Base-by-base conservation (phyloP, 2,329 filamentous ascomycete species). In the Sclerotinia borealis region DNA sequence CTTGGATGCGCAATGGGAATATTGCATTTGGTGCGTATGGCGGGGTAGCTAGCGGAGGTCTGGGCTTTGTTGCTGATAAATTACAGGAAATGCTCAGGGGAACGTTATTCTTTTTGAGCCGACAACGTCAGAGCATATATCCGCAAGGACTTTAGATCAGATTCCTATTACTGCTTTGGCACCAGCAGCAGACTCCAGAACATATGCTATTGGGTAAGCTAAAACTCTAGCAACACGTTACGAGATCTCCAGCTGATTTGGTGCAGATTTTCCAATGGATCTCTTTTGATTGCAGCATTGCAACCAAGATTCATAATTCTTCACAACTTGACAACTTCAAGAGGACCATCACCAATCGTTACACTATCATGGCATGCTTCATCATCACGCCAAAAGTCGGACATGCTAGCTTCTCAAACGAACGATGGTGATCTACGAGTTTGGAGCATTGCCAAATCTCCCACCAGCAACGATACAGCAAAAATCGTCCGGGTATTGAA, bases 1-100 rank as follows among this genome's bases (percentile, higher is more conserved):
- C 90, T 15, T 99, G 95, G 92, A 97, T 99, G 93, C 85, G 89
- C 50, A 97, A 97, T 77, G 95, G 95, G 61, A 96, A 96, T 77
- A 88, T 99, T 69, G 93, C 92, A 43, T 98, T 98, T 80, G 95
- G 93, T 97, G 81, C 76, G 87, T 61, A 61, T 39, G 37, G 37
- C 25, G 36, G 56, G 56, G 56, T 47, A 29, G 9, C 19, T 47
- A 29, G 9, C 19, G 45, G 61, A 64, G 52, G 52, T 25, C 59
- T 51, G 37, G 34, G 65, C 25, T 41, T 59, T 61, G 31, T 31
- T 64, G 51, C 66, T 68, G 59, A 70, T 64, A 43, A 25, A 63
- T 19, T 52, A 15, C 64, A 98, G 93, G 95, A 63, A 97, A 97
- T 74, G 84, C 87, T 9, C 91, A 96, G 76, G 95, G 95, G 70